These are phyloP conservation scores for Euclidium syriacum DNA, from an alignment of 345 rosid species.

Conservation along the genomic window DNA sequence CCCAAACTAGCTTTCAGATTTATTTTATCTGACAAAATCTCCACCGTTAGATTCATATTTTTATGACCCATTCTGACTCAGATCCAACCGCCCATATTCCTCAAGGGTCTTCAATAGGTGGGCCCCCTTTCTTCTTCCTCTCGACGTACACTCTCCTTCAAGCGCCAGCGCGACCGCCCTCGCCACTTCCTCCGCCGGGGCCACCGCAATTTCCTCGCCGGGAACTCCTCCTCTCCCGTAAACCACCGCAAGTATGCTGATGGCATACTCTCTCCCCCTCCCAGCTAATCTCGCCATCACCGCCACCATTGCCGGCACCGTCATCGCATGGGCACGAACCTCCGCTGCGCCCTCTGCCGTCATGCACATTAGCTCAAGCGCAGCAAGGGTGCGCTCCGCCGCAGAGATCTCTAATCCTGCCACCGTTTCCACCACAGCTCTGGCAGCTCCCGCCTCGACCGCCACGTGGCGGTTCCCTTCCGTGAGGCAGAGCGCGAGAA, in stretches of 20 bases:
- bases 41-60: slow-evolving; percentile 34
- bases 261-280: slow-evolving; percentile 80
- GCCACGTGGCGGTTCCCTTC: slow-evolving; percentile 79
- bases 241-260: slow-evolving; percentile 63
- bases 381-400: slow-evolving; percentile 76
- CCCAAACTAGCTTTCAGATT: slow-evolving; percentile 33
- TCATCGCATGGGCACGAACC: slow-evolving; percentile 69
- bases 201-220: slow-evolving; percentile 33
- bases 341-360: slow-evolving; percentile 73
- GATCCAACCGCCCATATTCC: slow-evolving; percentile 57
- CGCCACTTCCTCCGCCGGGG: slow-evolving; percentile 86
- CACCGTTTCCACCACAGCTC: slow-evolving; percentile 61
- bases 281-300: slow-evolving; percentile 82
- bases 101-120: slow-evolving; percentile 68
- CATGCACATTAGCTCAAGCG: slow-evolving; percentile 75
- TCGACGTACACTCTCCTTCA: slow-evolving; percentile 67
- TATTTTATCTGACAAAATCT: slow-evolving; percentile 31
- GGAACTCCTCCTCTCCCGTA: slow-evolving; percentile 31
- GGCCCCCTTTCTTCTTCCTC: slow-evolving; percentile 76
- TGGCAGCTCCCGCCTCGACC: slow-evolving; percentile 68
- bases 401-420: slow-evolving; percentile 64
- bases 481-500: slow-evolving; percentile 70
- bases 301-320: slow-evolving; percentile 87
- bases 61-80: slow-evolving; percentile 37
- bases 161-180: slow-evolving; percentile 75